Evolutionary conservation across 2,329 filamentous ascomycete species (phyloP).

Genomic region (Ophiostoma triangulosporum): DNA sequence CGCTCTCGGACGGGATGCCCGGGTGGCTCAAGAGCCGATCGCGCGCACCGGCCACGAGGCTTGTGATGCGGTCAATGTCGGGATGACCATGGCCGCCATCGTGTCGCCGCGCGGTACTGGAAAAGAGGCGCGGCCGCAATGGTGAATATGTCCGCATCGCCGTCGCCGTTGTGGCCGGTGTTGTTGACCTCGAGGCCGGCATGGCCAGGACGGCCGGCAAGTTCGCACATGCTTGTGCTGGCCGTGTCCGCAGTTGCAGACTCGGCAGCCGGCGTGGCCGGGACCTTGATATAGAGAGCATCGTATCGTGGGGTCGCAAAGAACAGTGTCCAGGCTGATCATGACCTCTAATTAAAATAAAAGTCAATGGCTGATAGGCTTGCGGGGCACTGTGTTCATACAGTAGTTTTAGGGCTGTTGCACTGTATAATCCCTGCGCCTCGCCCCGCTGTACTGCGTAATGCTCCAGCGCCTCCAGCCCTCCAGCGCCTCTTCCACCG

Average conservation of each 20-base stretch:
- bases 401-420: background rate
- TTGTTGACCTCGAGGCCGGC: background rate
- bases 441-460: constrained; percentile 2
- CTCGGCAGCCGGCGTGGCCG: background rate
- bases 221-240: background rate
- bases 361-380: background rate
- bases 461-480: background rate
- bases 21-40: constrained; percentile 30
- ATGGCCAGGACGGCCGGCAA: background rate
- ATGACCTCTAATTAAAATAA: too few species aligned
- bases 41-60: constrained; percentile 28
- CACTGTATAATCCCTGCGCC: background rate
- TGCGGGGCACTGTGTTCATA: background rate
- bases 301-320: constrained; percentile 18
- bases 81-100: constrained; percentile 16
- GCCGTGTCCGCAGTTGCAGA: background rate
- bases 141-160: background rate
- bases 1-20: constrained; percentile 30
- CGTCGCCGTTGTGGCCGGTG: background rate
- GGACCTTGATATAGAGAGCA: background rate
- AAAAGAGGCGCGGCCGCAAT: too few species aligned
- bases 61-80: constrained; percentile 27
- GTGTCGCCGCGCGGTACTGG: constrained; percentile 2
- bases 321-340: too few species aligned
- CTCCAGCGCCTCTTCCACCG: too few species aligned